Percentiles rank a stretch among this genome's conserved stretches.
These are phyloP conservation scores for Vaccinium darrowii DNA, from an alignment of 148 eudicot genomes.

Conservation along the genomic window DNA sequence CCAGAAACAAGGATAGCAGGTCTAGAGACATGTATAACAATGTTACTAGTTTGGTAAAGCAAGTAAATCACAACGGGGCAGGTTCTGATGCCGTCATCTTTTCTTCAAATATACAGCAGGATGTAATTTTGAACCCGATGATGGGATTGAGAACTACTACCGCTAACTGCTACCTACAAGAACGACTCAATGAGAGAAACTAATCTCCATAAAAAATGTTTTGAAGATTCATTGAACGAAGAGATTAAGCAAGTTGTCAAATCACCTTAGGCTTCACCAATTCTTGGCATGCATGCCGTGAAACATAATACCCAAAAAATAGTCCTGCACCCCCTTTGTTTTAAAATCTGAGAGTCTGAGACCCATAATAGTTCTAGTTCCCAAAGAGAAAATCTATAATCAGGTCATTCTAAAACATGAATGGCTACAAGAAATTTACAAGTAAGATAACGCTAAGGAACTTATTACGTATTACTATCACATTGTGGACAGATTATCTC, in stretches of 20 bases:
- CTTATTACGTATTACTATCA: background rate
- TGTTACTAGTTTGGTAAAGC: background rate
- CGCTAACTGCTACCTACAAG: background rate
- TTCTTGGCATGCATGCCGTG: background rate
- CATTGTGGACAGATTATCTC: too few relatives aligned
- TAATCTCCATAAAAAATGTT: background rate
- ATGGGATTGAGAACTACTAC: background rate
- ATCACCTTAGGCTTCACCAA: background rate
- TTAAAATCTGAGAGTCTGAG: background rate
- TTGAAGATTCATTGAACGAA: background rate
- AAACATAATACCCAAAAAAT: background rate
- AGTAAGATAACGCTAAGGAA: background rate
- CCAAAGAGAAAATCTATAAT: constrained; percentile 8
- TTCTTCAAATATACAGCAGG: background rate
- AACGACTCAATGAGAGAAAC: background rate
- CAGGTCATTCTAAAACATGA: background rate
- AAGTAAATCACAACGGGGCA: background rate
- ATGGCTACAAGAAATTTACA: background rate
- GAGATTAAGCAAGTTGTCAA: background rate
- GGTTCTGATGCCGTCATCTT: background rate
- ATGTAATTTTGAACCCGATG: background rate
- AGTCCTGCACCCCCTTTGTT: background rate
- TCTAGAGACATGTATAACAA: background rate
- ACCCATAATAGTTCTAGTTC: background rate
- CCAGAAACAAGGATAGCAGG: background rate